Evolutionary conservation across 75 land plant species (phyloP).

Genomic region (Isoetes taiwanensis): DNA sequence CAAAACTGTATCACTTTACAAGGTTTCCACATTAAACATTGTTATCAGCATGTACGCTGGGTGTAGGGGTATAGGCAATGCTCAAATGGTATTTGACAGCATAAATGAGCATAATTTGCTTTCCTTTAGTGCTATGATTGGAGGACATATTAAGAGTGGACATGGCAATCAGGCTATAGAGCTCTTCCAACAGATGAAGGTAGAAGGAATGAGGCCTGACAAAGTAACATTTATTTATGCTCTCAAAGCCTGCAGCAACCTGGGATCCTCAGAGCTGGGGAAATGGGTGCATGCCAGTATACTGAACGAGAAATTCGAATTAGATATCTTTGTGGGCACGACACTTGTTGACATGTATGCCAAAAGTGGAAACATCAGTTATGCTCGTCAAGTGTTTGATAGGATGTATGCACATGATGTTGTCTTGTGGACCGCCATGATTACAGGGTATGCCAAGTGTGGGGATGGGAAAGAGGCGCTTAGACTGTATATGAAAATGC

Average conservation of each 20-base stretch:
- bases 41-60: no score
- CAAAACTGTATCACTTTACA: no score
- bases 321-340: neutral
- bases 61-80: no score
- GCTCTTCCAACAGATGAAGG: neutral
- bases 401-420: constrained; percentile 27
- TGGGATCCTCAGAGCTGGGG: neutral
- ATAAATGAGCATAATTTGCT: no score
- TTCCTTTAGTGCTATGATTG: no score
- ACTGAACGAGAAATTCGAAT: neutral
- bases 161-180: constrained; percentile 7
- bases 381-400: constrained; percentile 27
- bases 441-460: constrained; percentile 29
- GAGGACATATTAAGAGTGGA: constrained; percentile 6
- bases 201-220: neutral
- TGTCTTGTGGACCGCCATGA: constrained; percentile 44
- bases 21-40: no score
- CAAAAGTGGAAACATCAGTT: constrained; percentile 21
- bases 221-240: neutral
- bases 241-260: constrained; percentile 10
- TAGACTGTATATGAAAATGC: constrained; percentile 23
- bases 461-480: constrained; percentile 28
- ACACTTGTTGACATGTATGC: neutral
- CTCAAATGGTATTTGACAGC: no score
- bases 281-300: neutral